Conservation (phyloP, 129 eudicot genomes). For the Flaveria brownii region DNA sequence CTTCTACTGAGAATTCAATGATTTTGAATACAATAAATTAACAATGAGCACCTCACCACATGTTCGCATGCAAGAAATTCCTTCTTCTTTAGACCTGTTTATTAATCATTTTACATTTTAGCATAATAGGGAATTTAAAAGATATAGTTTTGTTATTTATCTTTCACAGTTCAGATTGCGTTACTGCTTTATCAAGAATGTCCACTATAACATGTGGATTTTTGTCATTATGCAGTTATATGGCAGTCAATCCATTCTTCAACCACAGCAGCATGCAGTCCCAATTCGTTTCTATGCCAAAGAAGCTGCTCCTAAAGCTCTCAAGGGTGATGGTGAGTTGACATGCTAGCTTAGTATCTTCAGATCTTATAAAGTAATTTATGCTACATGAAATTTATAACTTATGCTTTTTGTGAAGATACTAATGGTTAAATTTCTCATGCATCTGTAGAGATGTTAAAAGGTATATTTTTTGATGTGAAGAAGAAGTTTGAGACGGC, state of each 20-base stretch:
- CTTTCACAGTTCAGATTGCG: neutral
- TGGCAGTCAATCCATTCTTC: constrained; percentile 40
- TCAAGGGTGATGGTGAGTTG: constrained; percentile 86
- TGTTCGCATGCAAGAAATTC: neutral
- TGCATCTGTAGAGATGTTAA: constrained; percentile 65
- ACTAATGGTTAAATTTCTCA: constrained; percentile 1
- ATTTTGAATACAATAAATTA: neutral
- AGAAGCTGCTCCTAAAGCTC: constrained; percentile 67
- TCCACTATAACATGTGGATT: neutral
- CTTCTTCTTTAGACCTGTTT: neutral
- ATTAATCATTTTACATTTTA: neutral
- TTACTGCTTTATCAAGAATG: neutral
- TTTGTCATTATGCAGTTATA: constrained; percentile 38
- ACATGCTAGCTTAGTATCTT: neutral
- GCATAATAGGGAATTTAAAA: neutral
- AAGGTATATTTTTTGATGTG: constrained; percentile 73
- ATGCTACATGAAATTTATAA: neutral
- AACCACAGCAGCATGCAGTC: constrained; percentile 48
- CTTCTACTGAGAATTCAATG: neutral
- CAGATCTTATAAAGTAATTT: neutral
- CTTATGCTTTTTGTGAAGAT: neutral
- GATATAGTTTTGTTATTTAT: neutral
- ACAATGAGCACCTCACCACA: neutral
- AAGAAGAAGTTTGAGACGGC: constrained; percentile 90
- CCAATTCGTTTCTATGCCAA: constrained; percentile 68